Evolutionary conservation across 108 stramenopile species (phyloP).

Genomic region (Parietichytrium sp.): DNA sequence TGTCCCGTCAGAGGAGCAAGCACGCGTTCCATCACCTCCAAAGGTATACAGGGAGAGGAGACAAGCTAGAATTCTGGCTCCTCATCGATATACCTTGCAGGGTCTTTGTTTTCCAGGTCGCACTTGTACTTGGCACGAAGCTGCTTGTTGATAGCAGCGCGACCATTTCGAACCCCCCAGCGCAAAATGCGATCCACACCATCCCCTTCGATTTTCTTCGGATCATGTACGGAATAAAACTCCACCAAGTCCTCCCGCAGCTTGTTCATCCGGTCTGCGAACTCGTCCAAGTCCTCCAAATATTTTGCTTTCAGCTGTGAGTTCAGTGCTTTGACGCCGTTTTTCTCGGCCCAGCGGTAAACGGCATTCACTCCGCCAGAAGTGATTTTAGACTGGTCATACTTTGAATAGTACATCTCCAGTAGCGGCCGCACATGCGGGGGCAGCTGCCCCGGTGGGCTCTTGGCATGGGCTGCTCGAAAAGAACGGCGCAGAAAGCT

Average conservation of each 20-base stretch:
- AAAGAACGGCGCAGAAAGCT: neutral
- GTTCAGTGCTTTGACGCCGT: neutral
- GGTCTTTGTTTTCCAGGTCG: neutral
- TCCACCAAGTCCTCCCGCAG: neutral
- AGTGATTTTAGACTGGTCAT: constrained; percentile 7
- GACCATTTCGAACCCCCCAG: constrained; percentile 18
- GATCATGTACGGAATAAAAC: neutral
- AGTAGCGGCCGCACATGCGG: neutral
- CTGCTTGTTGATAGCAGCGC: constrained; percentile 25
- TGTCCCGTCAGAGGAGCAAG: no score
- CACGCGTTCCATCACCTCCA: no score
- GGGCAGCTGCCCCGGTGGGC: neutral
- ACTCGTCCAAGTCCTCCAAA: neutral
- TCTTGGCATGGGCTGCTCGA: neutral
- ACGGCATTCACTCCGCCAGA: neutral
- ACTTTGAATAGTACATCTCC: constrained; percentile 1
- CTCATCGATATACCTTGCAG: neutral
- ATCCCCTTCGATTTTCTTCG: neutral
- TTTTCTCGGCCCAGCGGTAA: neutral
- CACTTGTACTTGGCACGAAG: neutral
- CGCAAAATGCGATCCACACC: neutral
- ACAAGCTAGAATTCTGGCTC: neutral
- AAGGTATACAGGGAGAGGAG: no score
- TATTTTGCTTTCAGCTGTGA: neutral
- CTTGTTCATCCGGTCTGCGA: constrained; percentile 2